Base-by-base conservation (phyloP, 495 filamentous ascomycete genomes). In the Clohesyomyces aquaticus region DNA sequence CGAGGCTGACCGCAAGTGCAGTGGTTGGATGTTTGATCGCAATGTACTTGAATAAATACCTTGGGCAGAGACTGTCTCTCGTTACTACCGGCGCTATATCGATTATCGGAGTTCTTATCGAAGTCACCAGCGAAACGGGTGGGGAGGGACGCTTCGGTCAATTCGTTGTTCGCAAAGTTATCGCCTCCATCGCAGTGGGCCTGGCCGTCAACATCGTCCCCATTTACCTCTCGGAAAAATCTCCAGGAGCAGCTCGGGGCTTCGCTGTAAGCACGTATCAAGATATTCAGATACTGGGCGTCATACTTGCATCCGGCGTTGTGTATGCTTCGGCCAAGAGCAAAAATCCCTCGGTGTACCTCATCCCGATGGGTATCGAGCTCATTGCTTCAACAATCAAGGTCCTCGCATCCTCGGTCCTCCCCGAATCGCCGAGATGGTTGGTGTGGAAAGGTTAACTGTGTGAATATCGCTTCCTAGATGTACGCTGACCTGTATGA, bases 401-500 rank as follows among this genome's bases (percentile, higher is more conserved):
- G n/a, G 43, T 46, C 22, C 6, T 46, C 16, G 43, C 6, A 6
- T 46, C 43, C 14, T 21, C n/a, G n/a, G n/a, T 46, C 43, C 43
- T 18, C 4, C 43, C n/a, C 4, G 6, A 46, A 16, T 46, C n/a
- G n/a, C 48, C 22, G 4, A 4, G 22, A 23, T 51, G 22, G 48
- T 4, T 51, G 9, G 48, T 51, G 3, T 51, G 22, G 48, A 51
- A 51, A 51, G 48, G 48, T 18, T n/a, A 23, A 51, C 19, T 51
- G n/a, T 25, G 16, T 12, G 14, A 46, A 6, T 19, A 51, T 51
- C 16, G 3, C 27, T 2, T 23, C 48, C 14, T 10, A 48, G 9
- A 8, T 19, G 21, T 48, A 6, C 25, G 16, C 27, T 25, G 9
- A 51, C 48, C 27, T 6, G n/a, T 51, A 28, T 23, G 16, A 4